Evolutionary conservation across 2,329 filamentous ascomycete genomes (phyloP).

Genomic region (Diaporthe vexans): DNA sequence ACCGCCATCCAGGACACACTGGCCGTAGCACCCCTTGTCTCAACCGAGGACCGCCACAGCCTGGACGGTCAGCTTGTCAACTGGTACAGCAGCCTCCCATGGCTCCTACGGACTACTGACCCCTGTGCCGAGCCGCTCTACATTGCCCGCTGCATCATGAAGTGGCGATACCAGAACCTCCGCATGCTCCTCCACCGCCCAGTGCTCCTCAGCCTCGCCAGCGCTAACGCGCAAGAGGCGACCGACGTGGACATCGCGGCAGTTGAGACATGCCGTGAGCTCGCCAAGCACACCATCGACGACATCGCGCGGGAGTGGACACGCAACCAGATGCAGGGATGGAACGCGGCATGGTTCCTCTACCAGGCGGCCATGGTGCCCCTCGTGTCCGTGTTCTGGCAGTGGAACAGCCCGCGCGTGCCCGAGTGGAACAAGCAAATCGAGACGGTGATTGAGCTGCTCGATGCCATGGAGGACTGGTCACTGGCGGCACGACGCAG

Average conservation of each 20-base stretch:
- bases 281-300: constrained; percentile 79
- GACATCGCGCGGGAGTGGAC: constrained; percentile 80
- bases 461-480: constrained; percentile 76
- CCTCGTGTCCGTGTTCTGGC: constrained; percentile 80
- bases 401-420: constrained; percentile 65
- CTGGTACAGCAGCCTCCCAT: constrained; percentile 81
- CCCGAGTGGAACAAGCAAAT: constrained; percentile 70
- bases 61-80: constrained; percentile 77
- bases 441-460: constrained; percentile 70
- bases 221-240: constrained; percentile 64
- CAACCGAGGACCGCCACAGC: constrained; percentile 74
- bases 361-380: constrained; percentile 87
- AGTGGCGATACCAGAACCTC: constrained; percentile 85
- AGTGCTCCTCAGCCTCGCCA: constrained; percentile 76
- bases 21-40: constrained; percentile 76
- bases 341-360: constrained; percentile 86
- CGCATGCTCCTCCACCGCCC: constrained; percentile 83
- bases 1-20: constrained; percentile 83
- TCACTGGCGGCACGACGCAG: constrained; percentile 74
- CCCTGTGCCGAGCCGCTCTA: constrained; percentile 79
- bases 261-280: constrained; percentile 76
- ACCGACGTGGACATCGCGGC: constrained; percentile 75
- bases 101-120: constrained; percentile 73
- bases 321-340: constrained; percentile 81
- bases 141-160: constrained; percentile 81